These are phyloP conservation scores for Craspedostauros australis DNA, from an alignment of 108 stramenopile species.

Conservation along the genomic window DNA sequence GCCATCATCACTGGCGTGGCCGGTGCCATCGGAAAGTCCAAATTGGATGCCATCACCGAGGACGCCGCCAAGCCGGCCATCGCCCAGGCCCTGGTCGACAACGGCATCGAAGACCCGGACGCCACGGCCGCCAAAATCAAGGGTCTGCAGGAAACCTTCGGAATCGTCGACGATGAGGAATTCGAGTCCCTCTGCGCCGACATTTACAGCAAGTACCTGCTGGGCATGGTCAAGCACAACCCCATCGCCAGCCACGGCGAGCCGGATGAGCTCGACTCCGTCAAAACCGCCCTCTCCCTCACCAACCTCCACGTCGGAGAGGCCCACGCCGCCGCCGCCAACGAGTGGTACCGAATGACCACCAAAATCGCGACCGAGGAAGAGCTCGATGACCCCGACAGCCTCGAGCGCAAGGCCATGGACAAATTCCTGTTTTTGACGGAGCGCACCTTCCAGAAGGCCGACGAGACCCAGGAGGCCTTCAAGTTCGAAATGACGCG, in stretches of 20 bases:
- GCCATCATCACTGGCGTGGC: constrained; percentile 45
- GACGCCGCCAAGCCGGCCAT: constrained; percentile 45
- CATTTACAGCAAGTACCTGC: constrained; percentile 57
- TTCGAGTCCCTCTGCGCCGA: constrained; percentile 55
- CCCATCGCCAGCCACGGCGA: constrained; percentile 62
- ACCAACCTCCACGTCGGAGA: constrained; percentile 74
- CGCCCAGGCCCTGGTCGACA: constrained; percentile 43
- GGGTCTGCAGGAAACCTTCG: constrained; percentile 24
- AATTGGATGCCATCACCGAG: constrained; percentile 33
- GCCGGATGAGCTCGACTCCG: constrained; percentile 54
- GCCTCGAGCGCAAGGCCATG: constrained; percentile 62
- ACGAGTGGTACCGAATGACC: constrained; percentile 54
- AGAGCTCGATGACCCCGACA: constrained; percentile 74
- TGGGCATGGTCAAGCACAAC: constrained; percentile 70
- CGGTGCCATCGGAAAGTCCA: constrained; percentile 47
- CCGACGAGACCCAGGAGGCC: constrained; percentile 75
- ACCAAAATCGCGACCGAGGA: constrained; percentile 56
- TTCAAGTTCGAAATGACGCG: constrained; percentile 76
- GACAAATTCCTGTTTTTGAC: constrained; percentile 79
- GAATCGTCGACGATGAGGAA: constrained; percentile 42
- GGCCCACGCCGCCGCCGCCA: constrained; percentile 65
- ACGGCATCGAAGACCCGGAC: constrained; percentile 34
- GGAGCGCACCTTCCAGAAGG: constrained; percentile 62
- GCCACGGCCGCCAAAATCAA: constrained; percentile 18
- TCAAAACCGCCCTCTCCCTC: constrained; percentile 43